These are phyloP conservation scores for Coriaria nepalensis DNA, from an alignment of 306 rosid genomes.

Conservation along the genomic window DNA sequence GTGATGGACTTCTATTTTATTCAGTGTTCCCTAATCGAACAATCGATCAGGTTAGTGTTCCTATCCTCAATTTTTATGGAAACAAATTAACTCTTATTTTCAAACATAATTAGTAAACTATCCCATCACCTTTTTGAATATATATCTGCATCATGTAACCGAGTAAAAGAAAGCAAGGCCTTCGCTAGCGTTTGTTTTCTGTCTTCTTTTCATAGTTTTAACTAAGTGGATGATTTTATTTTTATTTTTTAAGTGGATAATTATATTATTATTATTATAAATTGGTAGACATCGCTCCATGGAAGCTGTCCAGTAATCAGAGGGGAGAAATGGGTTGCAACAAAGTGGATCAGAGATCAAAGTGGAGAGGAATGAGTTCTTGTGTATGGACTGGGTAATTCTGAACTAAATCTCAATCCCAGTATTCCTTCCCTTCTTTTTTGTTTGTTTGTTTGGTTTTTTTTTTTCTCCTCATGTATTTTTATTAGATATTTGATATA, in stretches of 20 bases:
- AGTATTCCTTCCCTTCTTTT: too few species aligned
- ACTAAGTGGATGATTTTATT: too few species aligned
- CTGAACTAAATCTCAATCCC: slow-evolving; percentile 1
- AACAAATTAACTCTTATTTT: neutral
- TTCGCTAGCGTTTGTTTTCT: too few species aligned
- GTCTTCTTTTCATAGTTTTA: too few species aligned
- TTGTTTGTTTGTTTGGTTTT: too few species aligned
- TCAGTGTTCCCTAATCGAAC: slow-evolving; percentile 62
- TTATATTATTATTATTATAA: slow-evolving; percentile 9
- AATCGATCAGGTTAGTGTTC: slow-evolving; percentile 63
- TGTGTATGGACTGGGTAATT: neutral
- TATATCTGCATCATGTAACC: too few species aligned
- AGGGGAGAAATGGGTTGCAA: slow-evolving; percentile 91
- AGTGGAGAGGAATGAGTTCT: neutral
- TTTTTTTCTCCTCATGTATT: too few species aligned
- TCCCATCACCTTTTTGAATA: too few species aligned
- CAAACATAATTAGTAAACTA: too few species aligned
- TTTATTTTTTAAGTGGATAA: slow-evolving; percentile 6
- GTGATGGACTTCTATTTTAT: slow-evolving; percentile 85
- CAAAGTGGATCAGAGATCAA: slow-evolving; percentile 85
- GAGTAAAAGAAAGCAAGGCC: too few species aligned
- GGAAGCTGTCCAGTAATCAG: slow-evolving; percentile 78
- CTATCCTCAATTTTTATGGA: neutral
- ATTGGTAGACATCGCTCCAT: slow-evolving; percentile 68
- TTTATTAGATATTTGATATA: too few species aligned